Evolutionary conservation across 805 yeast genomes (phyloP).

Genomic region (Ogataea trehalophila): DNA sequence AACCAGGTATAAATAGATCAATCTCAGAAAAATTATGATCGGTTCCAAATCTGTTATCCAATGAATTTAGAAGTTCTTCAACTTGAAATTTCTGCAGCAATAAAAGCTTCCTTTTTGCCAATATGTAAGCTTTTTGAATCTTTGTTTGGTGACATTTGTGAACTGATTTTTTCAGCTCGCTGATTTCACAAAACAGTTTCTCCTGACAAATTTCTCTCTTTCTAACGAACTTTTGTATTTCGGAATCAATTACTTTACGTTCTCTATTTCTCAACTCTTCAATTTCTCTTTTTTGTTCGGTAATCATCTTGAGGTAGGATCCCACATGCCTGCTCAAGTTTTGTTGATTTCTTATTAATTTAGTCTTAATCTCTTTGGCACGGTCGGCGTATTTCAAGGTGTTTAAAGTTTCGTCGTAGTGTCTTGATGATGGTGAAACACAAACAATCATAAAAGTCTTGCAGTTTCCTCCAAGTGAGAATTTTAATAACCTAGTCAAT

Average conservation of each 20-base stretch:
- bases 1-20: constrained; percentile 15
- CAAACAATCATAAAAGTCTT: constrained; percentile 96
- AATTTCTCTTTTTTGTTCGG: constrained; percentile 73
- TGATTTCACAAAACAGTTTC: constrained; percentile 38
- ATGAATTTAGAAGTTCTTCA: constrained; percentile 32
- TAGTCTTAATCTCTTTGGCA: constrained; percentile 87
- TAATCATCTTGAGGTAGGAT: constrained; percentile 75
- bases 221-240: constrained; percentile 31
- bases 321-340: constrained; percentile 80
- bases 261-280: constrained; percentile 61
- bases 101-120: constrained; percentile 41
- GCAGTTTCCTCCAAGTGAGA: constrained; percentile 91
- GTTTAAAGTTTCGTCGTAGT: constrained; percentile 90
- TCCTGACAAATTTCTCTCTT: constrained; percentile 36
- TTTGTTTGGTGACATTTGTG: constrained; percentile 40
- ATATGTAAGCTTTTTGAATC: constrained; percentile 36
- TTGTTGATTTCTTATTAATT: constrained; percentile 66
- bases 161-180: constrained; percentile 36
- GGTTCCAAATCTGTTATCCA: constrained; percentile 27
- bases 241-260: constrained; percentile 34
- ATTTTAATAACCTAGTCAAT: constrained; percentile 78
- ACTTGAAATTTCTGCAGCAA: constrained; percentile 19
- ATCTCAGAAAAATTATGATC: constrained; percentile 10
- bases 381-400: constrained; percentile 88
- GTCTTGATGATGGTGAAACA: constrained; percentile 78